Conservation (phyloP, 139 green algal species). For the Tetradesmus lagerheimii region DNA sequence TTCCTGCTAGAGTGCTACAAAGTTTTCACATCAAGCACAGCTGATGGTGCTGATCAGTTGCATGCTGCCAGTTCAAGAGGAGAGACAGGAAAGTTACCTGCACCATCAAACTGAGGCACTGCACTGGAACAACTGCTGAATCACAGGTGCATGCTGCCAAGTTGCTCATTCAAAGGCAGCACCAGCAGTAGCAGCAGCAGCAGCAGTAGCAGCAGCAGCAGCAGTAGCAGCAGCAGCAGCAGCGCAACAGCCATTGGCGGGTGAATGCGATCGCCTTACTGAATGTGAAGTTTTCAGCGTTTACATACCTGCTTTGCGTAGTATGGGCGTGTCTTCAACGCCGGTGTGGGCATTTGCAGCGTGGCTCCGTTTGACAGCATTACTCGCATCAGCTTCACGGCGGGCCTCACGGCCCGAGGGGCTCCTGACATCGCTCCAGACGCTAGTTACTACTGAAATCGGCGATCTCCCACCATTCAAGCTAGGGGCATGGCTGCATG, state of each 20-base stretch:
- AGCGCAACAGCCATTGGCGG: not conserved
- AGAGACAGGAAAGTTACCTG: too few species aligned
- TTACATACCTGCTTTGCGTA: conserved; percentile 31
- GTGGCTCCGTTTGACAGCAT: conserved; percentile 50
- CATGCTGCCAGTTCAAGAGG: too few species aligned
- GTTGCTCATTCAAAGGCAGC: not conserved
- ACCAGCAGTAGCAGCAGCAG: not conserved
- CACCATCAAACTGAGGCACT: too few species aligned
- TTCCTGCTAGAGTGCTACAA: too few species aligned
- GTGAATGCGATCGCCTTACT: not conserved
- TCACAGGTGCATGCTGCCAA: not conserved
- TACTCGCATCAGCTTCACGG: conserved; percentile 21
- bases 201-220: not conserved
- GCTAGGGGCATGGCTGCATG: not conserved
- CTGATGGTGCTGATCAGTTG: too few species aligned
- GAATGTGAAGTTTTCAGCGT: not conserved
- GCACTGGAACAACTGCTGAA: too few species aligned
- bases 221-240: not conserved
- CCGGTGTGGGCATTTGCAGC: conserved; percentile 44
- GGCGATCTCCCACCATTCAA: not conserved
- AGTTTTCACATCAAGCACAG: too few species aligned
- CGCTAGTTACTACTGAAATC: not conserved
- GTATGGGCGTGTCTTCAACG: conserved; percentile 12
- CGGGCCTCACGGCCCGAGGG: not conserved
- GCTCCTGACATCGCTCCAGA: not conserved